Base-by-base conservation (phyloP, 495 filamentous ascomycete genomes). In the Barbatosphaeria neglecta region DNA sequence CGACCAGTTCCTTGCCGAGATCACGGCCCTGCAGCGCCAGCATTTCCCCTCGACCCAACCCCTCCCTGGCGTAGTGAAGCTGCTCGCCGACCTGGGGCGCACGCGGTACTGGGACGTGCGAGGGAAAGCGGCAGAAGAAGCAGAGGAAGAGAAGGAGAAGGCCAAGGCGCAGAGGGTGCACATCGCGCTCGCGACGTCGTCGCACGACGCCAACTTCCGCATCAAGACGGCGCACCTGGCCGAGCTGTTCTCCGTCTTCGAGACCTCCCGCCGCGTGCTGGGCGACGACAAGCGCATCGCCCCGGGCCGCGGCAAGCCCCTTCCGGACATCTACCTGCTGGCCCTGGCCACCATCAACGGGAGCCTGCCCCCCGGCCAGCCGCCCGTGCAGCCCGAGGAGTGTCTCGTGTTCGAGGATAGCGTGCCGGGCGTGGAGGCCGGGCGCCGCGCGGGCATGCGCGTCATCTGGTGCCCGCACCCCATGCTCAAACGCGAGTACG, bases 321-420 rank as follows among this genome's bases (percentile, higher is more conserved):
- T 88, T 4, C 92, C 92, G 7, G 93, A 99, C 63, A 99, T 99
- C 56, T 99, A 92, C 58, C 66, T 93, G 13, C 63, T 97, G 1
- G 93, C 93, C 0, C 66, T 99, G 41, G 70, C 86, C 65, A 85
- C 80, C 1, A 83, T 99, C 55, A 99, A 99, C 63, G 70, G 69
- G 2, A 77, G 74, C 7, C 58, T 92, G 11, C 61, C 76, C 1
- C 65, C 73, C 37, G 81, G 79, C 0, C 80, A 90, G 57, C 60
- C 65, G 25, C 79, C 83, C 50, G 81, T 99, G 37, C 69, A 53
- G 41, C 86, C 89, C 0, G 83, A 83, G 53, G 92, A 99, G 61
- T 96, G 90, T 63, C 69, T 99, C 8, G 92, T 99, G 0, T 96
- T 99, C 57, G 92, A 99, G 63, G 92, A 99, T 61, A 82, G 80